Conservation (phyloP, 768 basidiomycete genomes). For the Pleurotus tuber-regium region DNA sequence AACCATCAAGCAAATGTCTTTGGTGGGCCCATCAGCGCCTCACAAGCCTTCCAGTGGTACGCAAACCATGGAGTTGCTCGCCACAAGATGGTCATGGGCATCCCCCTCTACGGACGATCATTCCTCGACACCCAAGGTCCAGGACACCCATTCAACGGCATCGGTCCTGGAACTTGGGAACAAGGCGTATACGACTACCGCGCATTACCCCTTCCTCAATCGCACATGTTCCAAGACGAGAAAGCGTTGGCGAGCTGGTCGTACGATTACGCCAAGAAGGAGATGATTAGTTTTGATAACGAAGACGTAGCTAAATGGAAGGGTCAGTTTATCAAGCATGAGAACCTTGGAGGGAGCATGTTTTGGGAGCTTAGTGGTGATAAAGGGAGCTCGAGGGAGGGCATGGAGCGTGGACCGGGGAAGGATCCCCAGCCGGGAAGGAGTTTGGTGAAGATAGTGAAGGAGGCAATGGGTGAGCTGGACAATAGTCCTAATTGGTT, state of each 20-base stretch:
- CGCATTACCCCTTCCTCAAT: conserved; percentile 74
- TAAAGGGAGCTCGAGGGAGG: conserved; percentile 61
- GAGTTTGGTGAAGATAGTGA: conserved; percentile 74
- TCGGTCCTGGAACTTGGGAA: conserved; percentile 92
- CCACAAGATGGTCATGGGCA: conserved; percentile 83
- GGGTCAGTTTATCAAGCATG: conserved; percentile 74
- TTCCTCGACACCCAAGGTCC: conserved; percentile 87
- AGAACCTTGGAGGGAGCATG: conserved; percentile 89
- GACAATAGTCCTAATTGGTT: conserved; percentile 80
- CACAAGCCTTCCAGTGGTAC: conserved; percentile 71
- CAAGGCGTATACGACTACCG: conserved; percentile 92
- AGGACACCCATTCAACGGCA: conserved; percentile 73
- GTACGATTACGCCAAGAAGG: conserved; percentile 69
- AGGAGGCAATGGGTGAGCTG: conserved; percentile 73
- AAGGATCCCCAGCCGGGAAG: conserved; percentile 70
- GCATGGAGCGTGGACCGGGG: conserved; percentile 71
- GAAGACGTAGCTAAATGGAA: conserved; percentile 70
- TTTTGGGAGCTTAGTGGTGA: conserved; percentile 93
- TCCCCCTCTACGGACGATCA: conserved; percentile 92
- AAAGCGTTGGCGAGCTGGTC: conserved; percentile 76
- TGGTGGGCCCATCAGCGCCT: conserved; percentile 61
- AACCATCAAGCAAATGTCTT: conserved; percentile 88
- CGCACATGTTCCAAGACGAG: conserved; percentile 64
- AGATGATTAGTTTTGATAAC: conserved; percentile 83
- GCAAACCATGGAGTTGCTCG: conserved; percentile 65